Evolutionary conservation across 306 rosid species (phyloP).

Genomic region (Elaeagnus macrophylla): DNA sequence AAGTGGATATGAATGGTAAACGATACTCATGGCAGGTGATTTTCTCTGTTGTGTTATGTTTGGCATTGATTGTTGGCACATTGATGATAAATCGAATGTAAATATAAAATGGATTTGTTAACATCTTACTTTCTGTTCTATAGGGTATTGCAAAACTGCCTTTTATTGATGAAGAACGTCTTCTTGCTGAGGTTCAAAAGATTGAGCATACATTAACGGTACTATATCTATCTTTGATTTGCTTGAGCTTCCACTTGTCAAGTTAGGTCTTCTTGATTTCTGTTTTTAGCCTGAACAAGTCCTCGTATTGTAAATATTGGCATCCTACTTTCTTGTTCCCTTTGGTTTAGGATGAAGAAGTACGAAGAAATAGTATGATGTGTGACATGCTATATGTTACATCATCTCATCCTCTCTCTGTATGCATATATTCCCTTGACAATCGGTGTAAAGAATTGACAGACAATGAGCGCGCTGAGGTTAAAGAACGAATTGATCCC

Average conservation of each 20-base stretch:
- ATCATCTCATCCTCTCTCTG: slow-evolving; percentile 92
- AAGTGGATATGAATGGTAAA: slow-evolving; percentile 99
- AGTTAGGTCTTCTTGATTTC: background rate
- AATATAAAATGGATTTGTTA: slow-evolving; percentile 11
- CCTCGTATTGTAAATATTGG: slow-evolving; percentile 3
- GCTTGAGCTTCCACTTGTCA: background rate
- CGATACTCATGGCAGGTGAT: slow-evolving; percentile 93
- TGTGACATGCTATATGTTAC: slow-evolving; percentile 83
- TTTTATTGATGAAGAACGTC: slow-evolving; percentile 88
- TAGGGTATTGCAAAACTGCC: slow-evolving; percentile 97
- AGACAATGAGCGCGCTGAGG: slow-evolving; percentile 45
- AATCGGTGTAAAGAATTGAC: slow-evolving; percentile 61
- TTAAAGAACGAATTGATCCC: slow-evolving; percentile 77
- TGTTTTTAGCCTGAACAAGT: background rate
- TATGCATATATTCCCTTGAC: slow-evolving; percentile 87
- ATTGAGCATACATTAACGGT: slow-evolving; percentile 70
- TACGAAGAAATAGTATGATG: slow-evolving; percentile 62
- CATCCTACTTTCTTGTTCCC: background rate
- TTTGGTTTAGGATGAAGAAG: slow-evolving; percentile 59
- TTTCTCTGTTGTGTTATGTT: slow-evolving; percentile 14
- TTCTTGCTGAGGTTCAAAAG: slow-evolving; percentile 72
- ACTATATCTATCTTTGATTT: slow-evolving; percentile 16
- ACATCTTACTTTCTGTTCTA: slow-evolving; percentile 20
- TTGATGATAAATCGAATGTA: background rate
- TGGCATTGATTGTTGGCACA: too few relatives aligned